A percentile compares a stretch with the other conserved stretches of the same genome.
phyloP scores from a whole-genome alignment of 805 yeast species.

The Komagataella kurtzmanii region DNA sequence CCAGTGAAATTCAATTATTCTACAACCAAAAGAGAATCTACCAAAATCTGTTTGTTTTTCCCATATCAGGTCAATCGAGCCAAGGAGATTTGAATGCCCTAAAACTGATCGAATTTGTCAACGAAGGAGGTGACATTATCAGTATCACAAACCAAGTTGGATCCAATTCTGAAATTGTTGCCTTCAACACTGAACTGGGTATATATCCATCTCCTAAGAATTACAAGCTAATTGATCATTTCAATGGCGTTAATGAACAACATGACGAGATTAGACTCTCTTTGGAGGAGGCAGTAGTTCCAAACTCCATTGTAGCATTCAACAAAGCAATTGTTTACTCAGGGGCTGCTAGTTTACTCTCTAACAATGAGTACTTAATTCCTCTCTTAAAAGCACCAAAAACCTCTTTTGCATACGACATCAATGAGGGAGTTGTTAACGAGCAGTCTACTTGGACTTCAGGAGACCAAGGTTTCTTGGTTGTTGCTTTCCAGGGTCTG shows the following conservation, averaged over 20 bases:
- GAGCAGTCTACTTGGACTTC: slow-evolving; percentile 52
- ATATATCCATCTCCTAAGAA: slow-evolving; percentile 73
- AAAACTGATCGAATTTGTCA: slow-evolving; percentile 44
- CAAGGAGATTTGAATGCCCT: slow-evolving; percentile 26
- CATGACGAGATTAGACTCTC: slow-evolving; percentile 8
- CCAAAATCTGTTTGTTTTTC: slow-evolving; percentile 47
- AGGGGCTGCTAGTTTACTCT: slow-evolving; percentile 59
- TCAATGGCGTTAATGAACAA: slow-evolving; percentile 20
- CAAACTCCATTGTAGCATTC: slow-evolving; percentile 15
- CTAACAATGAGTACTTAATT: slow-evolving; percentile 53
- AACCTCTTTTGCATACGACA: slow-evolving; percentile 44
- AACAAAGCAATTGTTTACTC: slow-evolving; percentile 9
- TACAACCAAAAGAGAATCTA: slow-evolving; percentile 29
- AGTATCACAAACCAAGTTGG: slow-evolving; percentile 42
- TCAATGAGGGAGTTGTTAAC: slow-evolving; percentile 24
- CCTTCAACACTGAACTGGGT: slow-evolving; percentile 68
- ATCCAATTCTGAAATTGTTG: slow-evolving; percentile 47
- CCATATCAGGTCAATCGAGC: slow-evolving; percentile 33
- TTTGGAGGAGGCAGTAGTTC: slow-evolving; percentile 13
- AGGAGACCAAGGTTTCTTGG: slow-evolving; percentile 67
- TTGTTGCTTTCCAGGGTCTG: slow-evolving; percentile 69
- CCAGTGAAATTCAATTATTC: slow-evolving; percentile 15
- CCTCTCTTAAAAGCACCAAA: slow-evolving; percentile 59
- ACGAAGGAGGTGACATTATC: slow-evolving; percentile 65
- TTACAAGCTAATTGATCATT: slow-evolving; percentile 52